phyloP scores from a whole-genome alignment of 345 rosid genomes.

The Garcia nutans region DNA sequence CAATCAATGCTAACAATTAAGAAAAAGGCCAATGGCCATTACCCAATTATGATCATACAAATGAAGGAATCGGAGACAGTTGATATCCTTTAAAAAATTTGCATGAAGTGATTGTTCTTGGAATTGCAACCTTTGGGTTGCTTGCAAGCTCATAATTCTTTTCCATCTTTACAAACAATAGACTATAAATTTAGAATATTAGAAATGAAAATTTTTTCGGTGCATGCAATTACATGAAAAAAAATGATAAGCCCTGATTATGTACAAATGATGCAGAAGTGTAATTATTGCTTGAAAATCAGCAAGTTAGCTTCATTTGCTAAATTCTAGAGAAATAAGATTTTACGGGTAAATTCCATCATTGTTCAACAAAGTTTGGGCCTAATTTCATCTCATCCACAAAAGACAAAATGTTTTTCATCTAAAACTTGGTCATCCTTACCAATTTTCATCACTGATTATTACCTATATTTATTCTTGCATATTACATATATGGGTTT shows the following conservation, averaged over 20 bases:
- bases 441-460: not conserved
- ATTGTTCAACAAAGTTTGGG: not conserved
- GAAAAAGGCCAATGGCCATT: slow-evolving; percentile 2
- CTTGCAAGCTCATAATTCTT: not conserved
- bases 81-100: not conserved
- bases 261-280: not conserved
- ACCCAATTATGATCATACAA: not conserved
- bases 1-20: not conserved
- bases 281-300: not conserved
- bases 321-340: not conserved
- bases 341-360: not conserved
- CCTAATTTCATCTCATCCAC: not conserved
- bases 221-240: not conserved
- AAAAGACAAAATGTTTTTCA: not conserved
- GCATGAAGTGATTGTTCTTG: not conserved
- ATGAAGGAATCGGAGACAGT: not conserved
- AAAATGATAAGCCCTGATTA: not conserved
- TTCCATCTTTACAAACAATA: not conserved
- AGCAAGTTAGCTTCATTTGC: not conserved
- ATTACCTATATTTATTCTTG: no score
- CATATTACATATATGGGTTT: no score
- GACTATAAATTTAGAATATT: not conserved
- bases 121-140: not conserved
- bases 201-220: not conserved
- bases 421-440: not conserved